phyloP scores from a whole-genome alignment of 2,329 filamentous ascomycete species.

The Alternaria ventricosa region DNA sequence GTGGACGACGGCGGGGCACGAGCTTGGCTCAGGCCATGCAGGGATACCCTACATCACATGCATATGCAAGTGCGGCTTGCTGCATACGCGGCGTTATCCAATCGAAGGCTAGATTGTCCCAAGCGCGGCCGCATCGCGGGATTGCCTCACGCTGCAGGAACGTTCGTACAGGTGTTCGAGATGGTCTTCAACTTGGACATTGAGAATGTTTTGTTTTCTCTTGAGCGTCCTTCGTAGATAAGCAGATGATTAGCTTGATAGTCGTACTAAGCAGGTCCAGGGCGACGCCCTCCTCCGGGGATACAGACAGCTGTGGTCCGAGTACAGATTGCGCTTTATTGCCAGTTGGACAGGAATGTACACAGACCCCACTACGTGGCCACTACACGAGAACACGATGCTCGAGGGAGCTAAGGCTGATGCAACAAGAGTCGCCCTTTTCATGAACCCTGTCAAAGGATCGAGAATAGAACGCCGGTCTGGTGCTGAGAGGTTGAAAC shows the following conservation, averaged over 20 bases:
- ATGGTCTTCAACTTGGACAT: constrained; percentile 8
- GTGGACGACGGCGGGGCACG: constrained; percentile 23
- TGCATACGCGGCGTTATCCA: constrained; percentile 42
- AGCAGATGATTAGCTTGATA: neutral
- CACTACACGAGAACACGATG: constrained; percentile 32
- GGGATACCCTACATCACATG: constrained; percentile 44
- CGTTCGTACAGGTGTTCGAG: constrained; percentile 26
- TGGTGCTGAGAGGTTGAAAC: neutral
- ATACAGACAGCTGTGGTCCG: constrained; percentile 28
- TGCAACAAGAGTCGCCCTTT: constrained; percentile 19
- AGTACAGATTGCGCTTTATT: constrained; percentile 40
- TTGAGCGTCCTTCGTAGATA: neutral
- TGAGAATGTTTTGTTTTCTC: neutral
- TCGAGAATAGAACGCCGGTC: constrained; percentile 13
- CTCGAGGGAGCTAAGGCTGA: constrained; percentile 29
- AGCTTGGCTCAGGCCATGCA: constrained; percentile 26
- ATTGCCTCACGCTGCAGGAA: constrained; percentile 49
- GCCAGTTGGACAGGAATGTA: constrained; percentile 38
- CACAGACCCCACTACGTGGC: constrained; percentile 42
- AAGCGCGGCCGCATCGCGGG: constrained; percentile 40
- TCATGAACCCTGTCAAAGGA: constrained; percentile 10
- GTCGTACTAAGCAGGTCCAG: neutral
- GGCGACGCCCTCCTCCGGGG: constrained; percentile 14
- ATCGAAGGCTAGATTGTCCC: constrained; percentile 21
- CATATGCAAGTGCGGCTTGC: constrained; percentile 48